These are phyloP conservation scores for Stenogyne calaminthoides DNA, from an alignment of 305 asterid genomes.

Conservation along the genomic window DNA sequence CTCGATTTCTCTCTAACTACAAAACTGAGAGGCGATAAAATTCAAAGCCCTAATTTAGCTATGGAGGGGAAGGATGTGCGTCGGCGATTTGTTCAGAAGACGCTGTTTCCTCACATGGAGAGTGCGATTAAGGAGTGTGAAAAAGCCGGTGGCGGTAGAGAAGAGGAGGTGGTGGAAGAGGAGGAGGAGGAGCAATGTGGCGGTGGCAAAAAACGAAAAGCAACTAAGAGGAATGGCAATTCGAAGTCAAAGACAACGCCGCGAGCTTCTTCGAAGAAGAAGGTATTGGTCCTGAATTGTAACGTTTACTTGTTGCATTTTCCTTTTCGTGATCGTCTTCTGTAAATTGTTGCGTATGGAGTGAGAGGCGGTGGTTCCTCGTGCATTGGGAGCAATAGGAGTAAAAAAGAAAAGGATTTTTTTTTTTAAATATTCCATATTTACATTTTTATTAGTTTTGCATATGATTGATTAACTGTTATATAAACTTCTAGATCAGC, in stretches of 20 bases:
- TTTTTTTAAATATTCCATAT: background rate
- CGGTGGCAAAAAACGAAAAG: constrained; percentile 40
- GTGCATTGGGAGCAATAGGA: background rate
- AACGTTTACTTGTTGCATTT: background rate
- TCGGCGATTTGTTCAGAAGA: constrained; percentile 73
- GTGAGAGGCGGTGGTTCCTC: background rate
- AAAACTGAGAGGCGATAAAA: constrained; percentile 7
- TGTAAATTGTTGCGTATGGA: constrained; percentile 10
- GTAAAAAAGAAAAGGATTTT: background rate
- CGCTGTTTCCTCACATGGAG: constrained; percentile 59
- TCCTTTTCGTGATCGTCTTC: background rate
- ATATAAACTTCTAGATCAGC: background rate
- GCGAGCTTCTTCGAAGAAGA: constrained; percentile 45
- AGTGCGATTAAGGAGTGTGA: constrained; percentile 36
- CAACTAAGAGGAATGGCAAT: constrained; percentile 39
- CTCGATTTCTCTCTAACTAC: background rate
- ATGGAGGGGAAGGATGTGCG: constrained; percentile 45
- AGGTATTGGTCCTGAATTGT: constrained; percentile 42
- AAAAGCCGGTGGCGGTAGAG: constrained; percentile 35
- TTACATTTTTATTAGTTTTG: too few relatives aligned
- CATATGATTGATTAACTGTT: background rate
- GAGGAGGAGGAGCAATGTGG: constrained; percentile 49
- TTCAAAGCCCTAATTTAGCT: constrained; percentile 49
- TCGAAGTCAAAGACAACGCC: constrained; percentile 36
- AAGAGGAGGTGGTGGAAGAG: constrained; percentile 40